Evolutionary conservation across 2,329 filamentous ascomycete species (phyloP), one percentile per base, ranked within the genome.

Genomic region (Pyricularia sp.): DNA sequence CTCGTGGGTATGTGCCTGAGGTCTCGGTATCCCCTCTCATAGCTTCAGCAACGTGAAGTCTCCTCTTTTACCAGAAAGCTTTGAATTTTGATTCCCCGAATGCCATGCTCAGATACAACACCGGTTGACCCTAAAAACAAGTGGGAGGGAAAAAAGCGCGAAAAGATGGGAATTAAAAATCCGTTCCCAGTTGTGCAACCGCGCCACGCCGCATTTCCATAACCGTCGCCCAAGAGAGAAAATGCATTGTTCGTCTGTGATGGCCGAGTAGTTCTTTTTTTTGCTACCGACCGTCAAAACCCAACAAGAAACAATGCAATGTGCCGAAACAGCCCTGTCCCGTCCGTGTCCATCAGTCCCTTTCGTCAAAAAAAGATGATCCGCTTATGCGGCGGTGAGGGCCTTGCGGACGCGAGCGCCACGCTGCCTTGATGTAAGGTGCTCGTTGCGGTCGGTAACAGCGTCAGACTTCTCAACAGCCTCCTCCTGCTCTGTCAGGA

Each of bases 401-500:
- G 85, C 85, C 79, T 82, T 79, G 78, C 82, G 84, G 73, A 82
- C 74, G 71, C 84, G 84, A 73, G 79, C 78, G 77, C 91, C 94
- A 78, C 93, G 92, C 87, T 99, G 94, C 85, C 93, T 90, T 76
- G 90, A 91, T 85, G 81, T 90, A 77, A 99, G 85, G 79, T 88
- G 90, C 71, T 79, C 75, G 68, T 81, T 77, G 73, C 88, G 84
- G 73, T 87, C 86, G 74, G 82, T 81, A 70, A 82, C 84, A 73
- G 87, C 84, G 73, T 88, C 84, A 69, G 87, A 88, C 89, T 99
- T 99, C 83, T 93, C 86, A 74, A 99, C 91, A 74, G 89, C 87
- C 87, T 99, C 96, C 77, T 96, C 90, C 75, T 85, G 92, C 87
- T 99, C 96, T 77, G 93, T 96, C 74, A 99, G 88, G 87, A 99